Conservation (phyloP, 2,329 filamentous ascomycete species). For the Monascus ruber region DNA sequence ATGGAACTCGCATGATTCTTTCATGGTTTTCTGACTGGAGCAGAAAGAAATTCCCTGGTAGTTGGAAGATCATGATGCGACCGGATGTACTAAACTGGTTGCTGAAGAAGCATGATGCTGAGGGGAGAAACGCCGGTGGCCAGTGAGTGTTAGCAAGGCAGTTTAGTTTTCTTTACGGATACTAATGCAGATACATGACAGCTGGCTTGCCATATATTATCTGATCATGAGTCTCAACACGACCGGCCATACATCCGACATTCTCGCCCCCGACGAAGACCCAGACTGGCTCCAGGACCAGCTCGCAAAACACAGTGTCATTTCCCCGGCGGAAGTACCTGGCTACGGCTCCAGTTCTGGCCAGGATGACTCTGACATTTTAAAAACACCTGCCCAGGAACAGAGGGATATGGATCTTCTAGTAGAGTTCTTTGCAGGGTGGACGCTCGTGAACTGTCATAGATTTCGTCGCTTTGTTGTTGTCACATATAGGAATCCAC, state of each 20-base stretch:
- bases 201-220: conserved; percentile 16
- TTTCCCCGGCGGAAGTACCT: conserved; percentile 17
- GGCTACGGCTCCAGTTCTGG: conserved; percentile 18
- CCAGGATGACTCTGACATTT: conserved; percentile 11
- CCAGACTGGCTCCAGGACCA: conserved; percentile 15
- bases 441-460: conserved; percentile 20
- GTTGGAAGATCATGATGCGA: conserved; percentile 28
- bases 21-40: conserved; percentile 21
- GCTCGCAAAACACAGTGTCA: conserved; percentile 13
- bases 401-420: conserved; percentile 25
- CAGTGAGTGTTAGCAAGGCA: not conserved
- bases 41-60: conserved; percentile 13
- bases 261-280: conserved; percentile 4
- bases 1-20: conserved; percentile 21
- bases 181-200: conserved; percentile 1
- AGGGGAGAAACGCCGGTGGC: not conserved
- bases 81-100: conserved; percentile 28
- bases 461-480: conserved; percentile 22
- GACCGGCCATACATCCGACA: conserved; percentile 3
- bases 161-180: not conserved
- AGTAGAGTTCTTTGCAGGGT: conserved; percentile 29
- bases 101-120: conserved; percentile 11
- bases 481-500: conserved; percentile 12
- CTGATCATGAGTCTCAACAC: conserved; percentile 17
- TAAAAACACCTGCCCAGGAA: conserved; percentile 14